These are phyloP conservation scores for Monosporozyma servazzii DNA, from an alignment of 805 yeast genomes.

Conservation along the genomic window DNA sequence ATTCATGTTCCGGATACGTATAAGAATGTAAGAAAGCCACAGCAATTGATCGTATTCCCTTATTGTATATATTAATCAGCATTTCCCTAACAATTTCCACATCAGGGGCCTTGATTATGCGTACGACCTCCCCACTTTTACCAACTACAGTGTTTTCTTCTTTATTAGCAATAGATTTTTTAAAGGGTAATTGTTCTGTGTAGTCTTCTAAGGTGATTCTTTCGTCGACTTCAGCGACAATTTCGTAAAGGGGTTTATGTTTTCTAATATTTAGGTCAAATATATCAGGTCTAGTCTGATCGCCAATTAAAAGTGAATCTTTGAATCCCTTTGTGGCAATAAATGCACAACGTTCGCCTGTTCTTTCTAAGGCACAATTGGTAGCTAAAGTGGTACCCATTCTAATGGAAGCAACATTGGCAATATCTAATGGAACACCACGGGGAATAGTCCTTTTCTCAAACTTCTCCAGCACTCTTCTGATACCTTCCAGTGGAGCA, in stretches of 20 bases:
- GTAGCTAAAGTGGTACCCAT: conserved; percentile 97
- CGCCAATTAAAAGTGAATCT: conserved; percentile 77
- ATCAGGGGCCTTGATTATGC: conserved; percentile 47
- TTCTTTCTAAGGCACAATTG: conserved; percentile 84
- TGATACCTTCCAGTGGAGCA: conserved; percentile 88
- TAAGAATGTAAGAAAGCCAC: conserved; percentile 66
- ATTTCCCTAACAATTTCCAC: conserved; percentile 33
- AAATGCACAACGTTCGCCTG: conserved; percentile 82
- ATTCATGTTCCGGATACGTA: conserved; percentile 64
- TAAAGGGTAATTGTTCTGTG: conserved; percentile 55
- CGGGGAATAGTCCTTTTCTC: conserved; percentile 49
- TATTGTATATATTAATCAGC: conserved; percentile 38
- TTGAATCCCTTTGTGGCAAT: conserved; percentile 82
- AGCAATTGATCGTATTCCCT: conserved; percentile 63
- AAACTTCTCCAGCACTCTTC: conserved; percentile 60
- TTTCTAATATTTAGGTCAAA: conserved; percentile 73
- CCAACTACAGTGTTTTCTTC: conserved; percentile 38
- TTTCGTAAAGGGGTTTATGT: conserved; percentile 60
- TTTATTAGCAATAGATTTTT: conserved; percentile 19
- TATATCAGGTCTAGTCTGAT: conserved; percentile 84
- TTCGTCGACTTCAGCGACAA: conserved; percentile 81
- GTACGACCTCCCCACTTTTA: conserved; percentile 57
- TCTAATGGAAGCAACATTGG: conserved; percentile 56
- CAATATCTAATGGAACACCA: conserved; percentile 50
- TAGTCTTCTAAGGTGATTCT: conserved; percentile 78